Evolutionary conservation across 352 stramenopile species (phyloP), one percentile per base, ranked within the genome.

Genomic region (Phytopythium cucurbitacearum): DNA sequence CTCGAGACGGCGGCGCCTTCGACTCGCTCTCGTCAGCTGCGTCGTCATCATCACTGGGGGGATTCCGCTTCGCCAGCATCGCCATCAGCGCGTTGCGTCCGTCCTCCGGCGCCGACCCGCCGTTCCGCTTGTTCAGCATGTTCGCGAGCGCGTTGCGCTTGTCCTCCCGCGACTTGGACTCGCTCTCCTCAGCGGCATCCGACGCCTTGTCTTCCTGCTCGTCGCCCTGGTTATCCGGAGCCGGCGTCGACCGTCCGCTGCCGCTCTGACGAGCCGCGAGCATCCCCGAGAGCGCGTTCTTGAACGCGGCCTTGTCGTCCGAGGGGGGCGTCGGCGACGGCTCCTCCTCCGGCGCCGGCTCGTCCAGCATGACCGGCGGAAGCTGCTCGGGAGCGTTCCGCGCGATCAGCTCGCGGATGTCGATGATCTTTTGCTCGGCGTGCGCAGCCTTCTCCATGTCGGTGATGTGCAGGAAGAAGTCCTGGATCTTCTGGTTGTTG

Each of bases 401-500:
- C 13, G 60, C 58, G 32, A 86, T 59, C 2, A 87, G 56, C 33
- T 80, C 73, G n/a, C 67, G 62, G 8, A 87, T 76, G 56, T 79
- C 80, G 52, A 87, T 76, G 28, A 79, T 53, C 53, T 87, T 86
- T 51, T 80, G 58, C 53, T 76, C 75, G 7, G 65, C 66, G 28
- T 79, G 67, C 13, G 49, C 59, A 2, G 57, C 57, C 49, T 79
- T 62, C 52, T 67, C 62, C 11, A 56, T 56, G 48, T 67, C 47
- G 40, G 69, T 65, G 13, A 71, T 81, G 67, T 84, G 70, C 47
- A 69, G 48, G 50, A 82, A 80, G 58, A 81, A 83, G 38, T 83
- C 71, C 37, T 82, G 58, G 36, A 77, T 73, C 65, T 81, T 83
- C 62, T 83, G 56, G 16, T 63, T 60, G 57, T 80, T 64, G 54